Evolutionary conservation across 257 asterid genomes (phyloP), one percentile per base, ranked within the genome.

Genomic region (Rehmannia glutinosa): DNA sequence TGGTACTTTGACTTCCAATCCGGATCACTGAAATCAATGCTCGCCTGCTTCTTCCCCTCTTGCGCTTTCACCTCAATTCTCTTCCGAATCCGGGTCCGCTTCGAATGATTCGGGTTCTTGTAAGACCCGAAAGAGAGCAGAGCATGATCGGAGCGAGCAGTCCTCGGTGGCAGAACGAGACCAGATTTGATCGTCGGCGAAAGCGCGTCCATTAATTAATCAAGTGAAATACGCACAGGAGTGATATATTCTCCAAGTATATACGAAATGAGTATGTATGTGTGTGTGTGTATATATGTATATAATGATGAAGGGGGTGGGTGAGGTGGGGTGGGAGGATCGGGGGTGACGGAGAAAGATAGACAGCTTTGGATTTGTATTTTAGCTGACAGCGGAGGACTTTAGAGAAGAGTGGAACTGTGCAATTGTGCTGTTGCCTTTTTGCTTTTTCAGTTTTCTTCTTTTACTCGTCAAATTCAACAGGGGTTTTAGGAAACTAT

Each of bases 1-100:
- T 86, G 87, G 69, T 79, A 91, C 82, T 83, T 88, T 0, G 79
- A 64, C 87, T 91, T 91, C 96, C 96, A 91, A 70, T 88, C 87
- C 35, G 91, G 93, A 86, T 88, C 93, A 70, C 80, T 75, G 77
- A 81, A 88, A 69, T 88, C 96, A 74, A 84, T 64, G 65, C 66
- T 28, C 62, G 12, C 32, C 27, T 57, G 74, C 79, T 49, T 72
- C 79, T 49, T 72, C 41, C 51, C 78, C 12, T 84, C 73, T 41
- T 43, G 66, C 17, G 80, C 77, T 63, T 72, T 76, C 73, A 77
- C 76, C 71, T 54, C 68, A 70, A 76, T 27, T 50, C 49, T 74
- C 70, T 63, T 74, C 50, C 62, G 24, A 47, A 10, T 21, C 63
- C 55, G 41, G 30, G 21, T 73, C 58, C 25, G 64, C 19, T 11